Conservation (phyloP, 2,329 filamentous ascomycete genomes). For the Eutypa lata region DNA sequence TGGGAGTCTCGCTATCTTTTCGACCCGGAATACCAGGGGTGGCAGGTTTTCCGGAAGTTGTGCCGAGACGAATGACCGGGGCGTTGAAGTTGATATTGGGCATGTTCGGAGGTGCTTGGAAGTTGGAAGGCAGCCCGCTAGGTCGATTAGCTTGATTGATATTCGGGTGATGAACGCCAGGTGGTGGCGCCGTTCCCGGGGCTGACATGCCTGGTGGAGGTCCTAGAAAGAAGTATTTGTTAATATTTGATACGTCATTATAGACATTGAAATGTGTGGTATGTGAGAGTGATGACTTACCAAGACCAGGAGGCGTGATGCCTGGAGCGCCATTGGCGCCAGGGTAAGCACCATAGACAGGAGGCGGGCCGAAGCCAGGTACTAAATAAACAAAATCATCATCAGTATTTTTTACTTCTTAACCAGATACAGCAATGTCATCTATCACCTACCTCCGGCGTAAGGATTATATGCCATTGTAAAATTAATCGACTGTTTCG, state of each 20-base stretch:
- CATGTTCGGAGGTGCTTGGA: conserved; percentile 86
- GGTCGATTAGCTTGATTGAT: conserved; percentile 75
- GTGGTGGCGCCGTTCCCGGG: conserved; percentile 76
- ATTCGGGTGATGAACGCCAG: conserved; percentile 73
- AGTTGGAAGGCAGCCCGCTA: conserved; percentile 75
- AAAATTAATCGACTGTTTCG: conserved; percentile 7
- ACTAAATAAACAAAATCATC: conserved; percentile 28
- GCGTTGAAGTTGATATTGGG: conserved; percentile 98
- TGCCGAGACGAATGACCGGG: conserved; percentile 90
- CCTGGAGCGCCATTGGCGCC: conserved; percentile 58
- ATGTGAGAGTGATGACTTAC: conserved; percentile 46
- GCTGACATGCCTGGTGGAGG: conserved; percentile 78
- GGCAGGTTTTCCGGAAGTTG: conserved; percentile 63
- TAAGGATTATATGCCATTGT: conserved; percentile 62
- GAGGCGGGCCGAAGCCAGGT: conserved; percentile 70
- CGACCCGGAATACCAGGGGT: conserved; percentile 37
- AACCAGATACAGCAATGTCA: too few species aligned
- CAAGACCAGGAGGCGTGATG: conserved; percentile 78
- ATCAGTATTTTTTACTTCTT: conserved; percentile 15
- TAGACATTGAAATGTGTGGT: conserved; percentile 12
- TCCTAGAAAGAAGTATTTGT: conserved; percentile 41
- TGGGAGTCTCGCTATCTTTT: conserved; percentile 42
- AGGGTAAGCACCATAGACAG: conserved; percentile 70
- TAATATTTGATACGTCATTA: neutral
- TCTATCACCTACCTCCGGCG: conserved; percentile 32